phyloP scores from a whole-genome alignment of 2,329 filamentous ascomycete species.

The Neopestalotiopsis rosae region DNA sequence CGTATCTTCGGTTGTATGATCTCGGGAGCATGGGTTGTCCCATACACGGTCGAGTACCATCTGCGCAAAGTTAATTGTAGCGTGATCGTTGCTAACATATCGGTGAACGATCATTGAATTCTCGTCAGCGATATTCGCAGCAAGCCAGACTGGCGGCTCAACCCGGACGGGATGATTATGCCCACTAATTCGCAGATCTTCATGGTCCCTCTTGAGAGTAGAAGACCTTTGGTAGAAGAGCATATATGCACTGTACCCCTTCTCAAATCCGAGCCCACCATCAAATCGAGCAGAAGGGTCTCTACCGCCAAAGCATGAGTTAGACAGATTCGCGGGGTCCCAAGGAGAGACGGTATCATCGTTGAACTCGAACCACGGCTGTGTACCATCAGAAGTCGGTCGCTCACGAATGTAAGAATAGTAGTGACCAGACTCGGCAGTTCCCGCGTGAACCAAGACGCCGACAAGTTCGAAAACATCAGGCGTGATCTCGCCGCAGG shows the following conservation, averaged over 20 bases:
- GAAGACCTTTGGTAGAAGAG: conserved; percentile 90
- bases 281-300: conserved; percentile 59
- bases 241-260: conserved; percentile 93
- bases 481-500: conserved; percentile 57
- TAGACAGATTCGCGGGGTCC: conserved; percentile 74
- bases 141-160: conserved; percentile 43
- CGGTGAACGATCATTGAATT: conserved; percentile 70
- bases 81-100: conserved; percentile 79
- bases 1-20: conserved; percentile 51
- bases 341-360: conserved; percentile 82
- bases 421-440: conserved; percentile 93
- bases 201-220: conserved; percentile 61
- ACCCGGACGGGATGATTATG: conserved; percentile 49
- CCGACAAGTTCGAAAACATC: conserved; percentile 96
- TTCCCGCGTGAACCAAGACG: conserved; percentile 90
- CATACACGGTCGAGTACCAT: conserved; percentile 64
- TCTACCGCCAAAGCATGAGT: conserved; percentile 79
- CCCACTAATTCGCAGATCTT: conserved; percentile 44
- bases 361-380: conserved; percentile 89
- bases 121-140: conserved; percentile 54
- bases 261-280: conserved; percentile 60
- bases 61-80: conserved; percentile 71
- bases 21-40: conserved; percentile 53
- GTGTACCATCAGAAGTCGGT: conserved; percentile 53
- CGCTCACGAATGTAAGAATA: conserved; percentile 93